Conservation (phyloP, 768 basidiomycete genomes). For the Amanita fuliginea region DNA sequence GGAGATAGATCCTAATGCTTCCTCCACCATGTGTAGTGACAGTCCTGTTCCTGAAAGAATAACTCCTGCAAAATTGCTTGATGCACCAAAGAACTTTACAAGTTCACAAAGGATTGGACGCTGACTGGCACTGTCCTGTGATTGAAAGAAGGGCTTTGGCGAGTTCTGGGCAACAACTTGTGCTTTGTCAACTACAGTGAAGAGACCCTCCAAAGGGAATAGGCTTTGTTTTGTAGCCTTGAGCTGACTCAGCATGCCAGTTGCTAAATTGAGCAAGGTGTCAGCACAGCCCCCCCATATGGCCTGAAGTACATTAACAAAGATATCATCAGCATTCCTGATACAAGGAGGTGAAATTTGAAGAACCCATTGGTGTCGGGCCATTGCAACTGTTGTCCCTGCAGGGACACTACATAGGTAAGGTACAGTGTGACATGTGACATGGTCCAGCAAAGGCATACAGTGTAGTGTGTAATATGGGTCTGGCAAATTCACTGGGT, state of each 20-base stretch:
- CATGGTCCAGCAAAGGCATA: too few relatives aligned
- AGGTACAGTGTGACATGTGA: too few relatives aligned
- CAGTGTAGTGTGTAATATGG: too few relatives aligned
- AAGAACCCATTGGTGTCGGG: constrained; percentile 7
- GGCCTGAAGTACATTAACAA: not conserved
- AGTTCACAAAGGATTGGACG: not conserved
- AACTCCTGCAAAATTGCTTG: not conserved
- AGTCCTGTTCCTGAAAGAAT: not conserved
- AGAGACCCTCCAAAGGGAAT: not conserved
- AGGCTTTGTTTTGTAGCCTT: not conserved
- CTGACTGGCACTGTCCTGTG: not conserved
- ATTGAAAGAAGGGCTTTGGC: not conserved
- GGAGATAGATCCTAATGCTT: not conserved
- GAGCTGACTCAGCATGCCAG: not conserved
- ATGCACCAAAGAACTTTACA: not conserved
- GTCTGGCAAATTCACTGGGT: too few relatives aligned
- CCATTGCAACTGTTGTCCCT: not conserved
- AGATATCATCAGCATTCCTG: not conserved
- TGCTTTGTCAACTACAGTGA: not conserved
- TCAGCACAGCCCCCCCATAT: not conserved
- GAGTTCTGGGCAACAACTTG: not conserved
- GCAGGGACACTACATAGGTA: too few relatives aligned
- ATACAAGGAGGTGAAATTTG: constrained; percentile 6
- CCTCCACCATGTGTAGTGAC: not conserved
- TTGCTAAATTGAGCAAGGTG: not conserved